Percentiles rank a stretch among this genome's conserved stretches.
Conservation (phyloP, 2,329 filamentous ascomycete species). For the Rosellinia necatrix region DNA sequence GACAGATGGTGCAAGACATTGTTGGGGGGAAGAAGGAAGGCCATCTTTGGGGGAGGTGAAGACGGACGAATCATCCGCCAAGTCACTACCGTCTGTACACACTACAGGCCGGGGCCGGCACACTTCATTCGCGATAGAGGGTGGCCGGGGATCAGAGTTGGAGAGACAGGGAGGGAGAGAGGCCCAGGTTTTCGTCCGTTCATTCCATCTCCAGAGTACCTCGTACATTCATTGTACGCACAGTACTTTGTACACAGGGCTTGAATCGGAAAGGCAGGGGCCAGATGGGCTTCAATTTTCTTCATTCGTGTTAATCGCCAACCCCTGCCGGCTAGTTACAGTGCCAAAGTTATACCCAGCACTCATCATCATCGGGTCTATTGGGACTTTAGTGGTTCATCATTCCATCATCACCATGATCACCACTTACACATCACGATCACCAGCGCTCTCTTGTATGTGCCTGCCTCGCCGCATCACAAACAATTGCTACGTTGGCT, state of each 20-base stretch:
- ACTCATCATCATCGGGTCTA: neutral
- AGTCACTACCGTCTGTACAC: neutral
- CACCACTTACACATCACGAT: constrained; percentile 5
- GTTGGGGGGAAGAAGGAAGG: neutral
- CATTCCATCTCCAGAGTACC: no score
- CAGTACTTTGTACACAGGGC: constrained; percentile 27
- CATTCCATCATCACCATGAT: constrained; percentile 22
- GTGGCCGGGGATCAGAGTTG: constrained; percentile 19
- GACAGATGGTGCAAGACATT: constrained; percentile 17
- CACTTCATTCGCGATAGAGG: constrained; percentile 2
- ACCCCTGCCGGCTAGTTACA: constrained; percentile 16
- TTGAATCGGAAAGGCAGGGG: constrained; percentile 17
- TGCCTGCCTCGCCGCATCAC: no score
- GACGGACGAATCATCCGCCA: neutral
- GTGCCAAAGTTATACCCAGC: constrained; percentile 8
- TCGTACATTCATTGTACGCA: constrained; percentile 24
- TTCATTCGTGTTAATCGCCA: constrained; percentile 15
- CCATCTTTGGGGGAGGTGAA: neutral
- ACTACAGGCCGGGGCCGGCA: constrained; percentile 12
- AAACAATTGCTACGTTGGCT: no score
- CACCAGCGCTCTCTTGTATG: neutral
- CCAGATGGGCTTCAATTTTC: constrained; percentile 21
- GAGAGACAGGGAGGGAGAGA: constrained; percentile 27
- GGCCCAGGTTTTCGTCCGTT: constrained; percentile 25
- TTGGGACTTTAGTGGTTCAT: constrained; percentile 23